Percentiles rank a stretch among this genome's conserved stretches.
Conservation (phyloP, 768 basidiomycete genomes). For the Harrya chromipes region DNA sequence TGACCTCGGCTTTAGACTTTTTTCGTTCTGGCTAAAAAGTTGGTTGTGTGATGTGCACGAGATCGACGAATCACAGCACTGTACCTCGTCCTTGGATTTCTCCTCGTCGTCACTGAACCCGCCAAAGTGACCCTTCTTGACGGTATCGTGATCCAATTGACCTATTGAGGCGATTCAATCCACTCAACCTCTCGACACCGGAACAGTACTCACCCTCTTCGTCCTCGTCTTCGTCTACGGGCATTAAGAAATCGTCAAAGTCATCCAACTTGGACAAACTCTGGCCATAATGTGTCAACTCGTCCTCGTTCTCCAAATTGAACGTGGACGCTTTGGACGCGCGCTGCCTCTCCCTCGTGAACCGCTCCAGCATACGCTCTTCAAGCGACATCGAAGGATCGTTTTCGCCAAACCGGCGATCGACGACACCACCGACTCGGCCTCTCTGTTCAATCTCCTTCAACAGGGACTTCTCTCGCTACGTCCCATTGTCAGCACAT, state of each 20-base stretch:
- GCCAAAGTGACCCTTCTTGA: constrained; percentile 75
- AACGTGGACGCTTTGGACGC: constrained; percentile 73
- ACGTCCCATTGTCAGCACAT: constrained; percentile 3
- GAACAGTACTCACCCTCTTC: constrained; percentile 36
- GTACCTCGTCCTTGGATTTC: constrained; percentile 50
- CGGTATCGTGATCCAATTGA: constrained; percentile 64
- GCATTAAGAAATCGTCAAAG: constrained; percentile 64
- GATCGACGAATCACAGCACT: constrained; percentile 2
- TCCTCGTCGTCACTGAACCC: constrained; percentile 76
- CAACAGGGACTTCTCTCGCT: constrained; percentile 86
- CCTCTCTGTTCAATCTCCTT: constrained; percentile 84
- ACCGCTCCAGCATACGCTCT: constrained; percentile 95
- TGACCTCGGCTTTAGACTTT: constrained; percentile 92
- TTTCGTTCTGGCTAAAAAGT: constrained; percentile 67
- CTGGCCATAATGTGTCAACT: constrained; percentile 89
- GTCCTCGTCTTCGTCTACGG: constrained; percentile 54
- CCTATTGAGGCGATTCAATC: constrained; percentile 37
- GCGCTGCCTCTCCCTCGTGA: constrained; percentile 85
- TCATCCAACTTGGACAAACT: constrained; percentile 83
- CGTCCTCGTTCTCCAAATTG: constrained; percentile 90
- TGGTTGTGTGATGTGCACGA: background rate
- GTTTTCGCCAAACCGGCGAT: constrained; percentile 95
- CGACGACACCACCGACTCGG: constrained; percentile 84
- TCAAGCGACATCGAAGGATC: constrained; percentile 90
- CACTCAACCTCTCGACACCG: background rate